A percentile compares a stretch with the other conserved stretches of the same genome.
phyloP scores from a whole-genome alignment of 495 filamentous ascomycete genomes.

The Articulospora tetracladia region DNA sequence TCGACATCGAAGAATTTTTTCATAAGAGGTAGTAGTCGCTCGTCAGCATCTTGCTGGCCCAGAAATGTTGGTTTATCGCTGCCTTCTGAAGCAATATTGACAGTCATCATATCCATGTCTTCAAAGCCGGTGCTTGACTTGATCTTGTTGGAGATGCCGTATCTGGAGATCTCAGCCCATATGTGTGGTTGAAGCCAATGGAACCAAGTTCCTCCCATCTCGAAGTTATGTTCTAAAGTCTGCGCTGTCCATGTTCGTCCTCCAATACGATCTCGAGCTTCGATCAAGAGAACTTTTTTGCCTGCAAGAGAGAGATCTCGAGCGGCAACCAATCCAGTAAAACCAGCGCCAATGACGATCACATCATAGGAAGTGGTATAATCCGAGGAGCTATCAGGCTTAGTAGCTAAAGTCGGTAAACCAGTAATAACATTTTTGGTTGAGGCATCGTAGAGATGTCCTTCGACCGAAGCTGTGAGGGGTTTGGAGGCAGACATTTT shows the following conservation, averaged over 20 bases:
- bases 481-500: too few relatives aligned
- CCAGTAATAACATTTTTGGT: too few relatives aligned
- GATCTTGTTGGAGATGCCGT: constrained; percentile 21
- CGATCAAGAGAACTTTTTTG: constrained; percentile 25
- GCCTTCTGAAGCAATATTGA: too few relatives aligned
- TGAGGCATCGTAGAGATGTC: too few relatives aligned
- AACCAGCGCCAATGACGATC: constrained; percentile 35
- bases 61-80: background rate
- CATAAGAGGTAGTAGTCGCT: background rate
- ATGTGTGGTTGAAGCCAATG: constrained; percentile 26
- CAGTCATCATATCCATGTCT: too few relatives aligned
- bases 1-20: constrained; percentile 9
- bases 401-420: too few relatives aligned
- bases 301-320: constrained; percentile 23
- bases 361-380: constrained; percentile 18
- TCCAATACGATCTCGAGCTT: constrained; percentile 34
- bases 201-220: constrained; percentile 35
- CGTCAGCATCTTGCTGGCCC: background rate
- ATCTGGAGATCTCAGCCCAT: constrained; percentile 25
- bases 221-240: constrained; percentile 23
- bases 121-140: constrained; percentile 7
- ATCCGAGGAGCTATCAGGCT: too few relatives aligned
- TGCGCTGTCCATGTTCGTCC: constrained; percentile 28
- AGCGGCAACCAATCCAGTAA: constrained; percentile 27
- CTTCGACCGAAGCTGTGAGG: too few relatives aligned